Evolutionary conservation across 352 stramenopile genomes (phyloP), one percentile per base, ranked within the genome.

Genomic region (Phytophthora boehmeriae): DNA sequence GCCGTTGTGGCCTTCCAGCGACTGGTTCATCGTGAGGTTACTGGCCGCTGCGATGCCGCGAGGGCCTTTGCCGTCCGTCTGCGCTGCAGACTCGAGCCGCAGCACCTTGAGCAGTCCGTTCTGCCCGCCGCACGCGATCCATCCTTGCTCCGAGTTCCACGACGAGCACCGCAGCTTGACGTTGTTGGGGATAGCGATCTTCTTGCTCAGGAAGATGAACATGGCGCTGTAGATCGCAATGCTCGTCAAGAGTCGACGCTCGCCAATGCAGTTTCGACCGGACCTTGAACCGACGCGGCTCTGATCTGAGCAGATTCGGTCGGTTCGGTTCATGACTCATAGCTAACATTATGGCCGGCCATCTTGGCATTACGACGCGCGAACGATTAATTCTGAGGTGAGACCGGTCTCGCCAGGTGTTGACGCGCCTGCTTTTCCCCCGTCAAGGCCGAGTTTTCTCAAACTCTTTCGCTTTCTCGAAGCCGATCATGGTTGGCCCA

Each of bases 121-220:
- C 57, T 98, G 91, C 2, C 95, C 94, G 32, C 94, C 95, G 57
- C 94, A 98, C 28, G 95, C 94, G 69, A 98, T 98, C 89, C 89
- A 98, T 36, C 95, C 94, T 50, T 98, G 89, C 41, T 97, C 89
- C 34, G 86, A 83, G 70, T 98, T 98, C 93, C 94, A 98, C 27
- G 89, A 80, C 30, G 95, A 74, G 63, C 88, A 97, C 13, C 90
- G 87, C 32, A 98, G 80, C 75, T 94, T 90, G 36, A 94, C 80
- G 54, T 95, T 93, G 72, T 98, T 98, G 11, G 93, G 93, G 63
- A 98, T 98, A 43, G 94, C 92, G 58, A 97, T 97, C 79, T 96
- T 98, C 78, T 98, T 98, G 84, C 88, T 97, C 63, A 98, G 63
- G 73, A 96, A 98, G 78, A 97, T 96, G 65, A 97, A 98, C 93